phyloP scores from a whole-genome alignment of 129 eudicot species.

The Kitagawia praeruptora region DNA sequence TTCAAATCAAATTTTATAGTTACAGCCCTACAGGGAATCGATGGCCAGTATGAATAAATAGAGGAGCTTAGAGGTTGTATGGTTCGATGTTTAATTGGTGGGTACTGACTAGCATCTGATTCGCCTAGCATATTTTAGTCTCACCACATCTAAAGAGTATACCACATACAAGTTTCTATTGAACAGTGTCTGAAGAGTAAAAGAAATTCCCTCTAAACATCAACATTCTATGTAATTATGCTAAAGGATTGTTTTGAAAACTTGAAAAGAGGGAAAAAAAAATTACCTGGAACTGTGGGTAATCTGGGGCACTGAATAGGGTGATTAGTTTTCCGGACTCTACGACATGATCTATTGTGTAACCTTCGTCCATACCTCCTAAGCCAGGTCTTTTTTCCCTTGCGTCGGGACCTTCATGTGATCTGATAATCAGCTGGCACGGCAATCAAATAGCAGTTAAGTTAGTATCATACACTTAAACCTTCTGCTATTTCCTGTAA shows the following conservation, averaged over 20 bases:
- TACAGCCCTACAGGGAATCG: not conserved
- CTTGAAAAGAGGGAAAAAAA: constrained; percentile 1
- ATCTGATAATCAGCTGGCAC: constrained; percentile 74
- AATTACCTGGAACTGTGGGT: constrained; percentile 91
- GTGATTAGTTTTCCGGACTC: constrained; percentile 93
- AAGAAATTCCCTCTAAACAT: not conserved
- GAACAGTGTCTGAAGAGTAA: not conserved
- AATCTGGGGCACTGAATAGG: constrained; percentile 94
- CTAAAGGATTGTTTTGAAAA: not conserved
- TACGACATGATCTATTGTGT: constrained; percentile 89
- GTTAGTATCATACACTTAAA: not conserved
- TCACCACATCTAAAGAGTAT: not conserved
- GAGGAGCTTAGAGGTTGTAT: not conserved
- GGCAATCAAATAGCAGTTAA: not conserved
- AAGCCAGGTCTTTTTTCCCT: constrained; percentile 88
- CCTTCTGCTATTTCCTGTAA: not conserved
- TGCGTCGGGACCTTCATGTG: constrained; percentile 99
- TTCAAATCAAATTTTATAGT: not conserved
- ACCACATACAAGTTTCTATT: not conserved
- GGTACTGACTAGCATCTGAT: not conserved
- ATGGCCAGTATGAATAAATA: not conserved
- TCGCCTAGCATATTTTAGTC: not conserved
- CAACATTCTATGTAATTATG: not conserved
- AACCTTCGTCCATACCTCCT: constrained; percentile 84
- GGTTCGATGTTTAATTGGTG: not conserved